Conservation (phyloP, 192 early-diverging fungal genomes). For the Thamnidium elegans region DNA sequence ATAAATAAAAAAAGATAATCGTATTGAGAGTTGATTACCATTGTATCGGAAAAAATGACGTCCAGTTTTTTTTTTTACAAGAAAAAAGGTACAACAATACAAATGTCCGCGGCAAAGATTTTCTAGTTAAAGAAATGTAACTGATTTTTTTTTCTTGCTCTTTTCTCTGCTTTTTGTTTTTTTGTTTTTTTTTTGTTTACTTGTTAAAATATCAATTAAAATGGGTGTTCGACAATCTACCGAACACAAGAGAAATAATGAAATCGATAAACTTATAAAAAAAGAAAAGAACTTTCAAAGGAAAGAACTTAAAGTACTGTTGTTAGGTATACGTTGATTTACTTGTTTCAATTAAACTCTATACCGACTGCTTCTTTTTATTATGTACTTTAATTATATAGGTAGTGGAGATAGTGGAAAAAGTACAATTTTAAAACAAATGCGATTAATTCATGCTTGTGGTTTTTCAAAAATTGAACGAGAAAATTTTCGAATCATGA, state of each 20-base stretch:
- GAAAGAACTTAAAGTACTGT: slow-evolving; percentile 65
- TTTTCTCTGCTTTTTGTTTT: background rate
- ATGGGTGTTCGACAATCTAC: slow-evolving; percentile 4
- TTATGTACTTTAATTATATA: slow-evolving; percentile 11
- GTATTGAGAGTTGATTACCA: no score
- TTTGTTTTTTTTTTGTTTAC: background rate
- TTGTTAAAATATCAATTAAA: background rate
- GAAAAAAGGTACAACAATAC: no score
- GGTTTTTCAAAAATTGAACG: slow-evolving; percentile 22
- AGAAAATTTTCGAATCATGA: slow-evolving; percentile 44
- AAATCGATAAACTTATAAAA: slow-evolving; percentile 60
- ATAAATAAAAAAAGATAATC: no score
- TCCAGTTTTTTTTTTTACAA: no score
- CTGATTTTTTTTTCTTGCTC: no score
- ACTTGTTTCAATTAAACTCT: background rate
- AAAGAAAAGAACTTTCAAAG: slow-evolving; percentile 54
- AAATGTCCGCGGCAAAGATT: no score
- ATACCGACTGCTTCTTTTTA: background rate
- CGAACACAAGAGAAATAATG: slow-evolving; percentile 6
- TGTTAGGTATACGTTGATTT: slow-evolving; percentile 48
- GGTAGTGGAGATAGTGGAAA: slow-evolving; percentile 56
- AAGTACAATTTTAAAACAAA: slow-evolving; percentile 52
- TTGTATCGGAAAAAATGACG: no score
- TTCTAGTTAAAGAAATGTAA: no score
- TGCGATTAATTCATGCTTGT: slow-evolving; percentile 36